Base-by-base conservation (phyloP, 2,329 filamentous ascomycete species). In the Aureobasidium sp. region DNA sequence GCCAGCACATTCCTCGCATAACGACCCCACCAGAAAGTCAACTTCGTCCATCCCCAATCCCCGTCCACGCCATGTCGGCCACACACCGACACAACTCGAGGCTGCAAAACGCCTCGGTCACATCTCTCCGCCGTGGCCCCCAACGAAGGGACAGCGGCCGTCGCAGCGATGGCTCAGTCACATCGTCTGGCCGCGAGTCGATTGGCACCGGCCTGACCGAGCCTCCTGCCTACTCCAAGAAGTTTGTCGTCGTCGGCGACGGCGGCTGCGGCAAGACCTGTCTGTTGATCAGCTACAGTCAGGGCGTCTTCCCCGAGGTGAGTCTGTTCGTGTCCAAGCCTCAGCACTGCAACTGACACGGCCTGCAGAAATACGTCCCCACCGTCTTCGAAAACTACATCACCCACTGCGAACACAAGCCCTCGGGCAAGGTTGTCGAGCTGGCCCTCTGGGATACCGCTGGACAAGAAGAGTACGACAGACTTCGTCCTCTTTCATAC, bases 351-450 rank as follows among this genome's bases (percentile, higher is more conserved):
- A 20, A 17, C 64, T 70, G 61, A 71, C 59, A 25, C 44, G 55
- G 12, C 9, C 22, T 27, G 8, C 71, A 99, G 94, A 97, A 97
- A 97, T 99, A 99, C 71, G 94, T 99, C 44, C 94, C 94, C 4
- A 99, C 94, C 2, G 94, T 99, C 58, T 99, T 99, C 75, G 94
- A 99, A 74, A 99, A 99, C 81, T 99, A 99, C 84, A 97, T 99
- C 78, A 97, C 94, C 61, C 93, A 96, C 76, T 95, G 93, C 62
- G 89, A 87, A 64, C 94, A 99, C 78, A 85, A 87, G 67, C 85
- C 87, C 48, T 90, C 88, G 14, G 92, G 93, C 72, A 97, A 97
- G 82, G 92, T 88, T 63, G 91, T 99, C 68, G 94, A 99, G 79
- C 85, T 99, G 65, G 94, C 94, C 44, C 84, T 99, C 58, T 99